Evolutionary conservation across 805 yeast genomes (phyloP).

Genomic region (Ogataea angusta): DNA sequence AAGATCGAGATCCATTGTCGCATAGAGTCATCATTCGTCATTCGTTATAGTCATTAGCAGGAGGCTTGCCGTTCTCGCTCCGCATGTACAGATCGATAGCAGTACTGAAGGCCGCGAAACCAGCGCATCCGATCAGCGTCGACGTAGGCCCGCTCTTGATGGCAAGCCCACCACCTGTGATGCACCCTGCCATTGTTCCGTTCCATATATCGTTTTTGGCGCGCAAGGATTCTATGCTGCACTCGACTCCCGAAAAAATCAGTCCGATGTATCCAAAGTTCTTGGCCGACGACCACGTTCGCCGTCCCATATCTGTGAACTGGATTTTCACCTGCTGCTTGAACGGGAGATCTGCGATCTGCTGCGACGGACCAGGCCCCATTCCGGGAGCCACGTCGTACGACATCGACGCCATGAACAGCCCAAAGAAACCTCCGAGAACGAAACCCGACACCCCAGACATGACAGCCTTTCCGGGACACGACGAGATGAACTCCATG

Average conservation of each 20-base stretch:
- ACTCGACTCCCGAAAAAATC: conserved; percentile 89
- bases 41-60: conserved; percentile 80
- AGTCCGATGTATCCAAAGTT: conserved; percentile 92
- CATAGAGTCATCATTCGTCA: conserved; percentile 25
- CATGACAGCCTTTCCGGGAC: conserved; percentile 91
- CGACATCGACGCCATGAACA: conserved; percentile 89
- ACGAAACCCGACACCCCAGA: conserved; percentile 94
- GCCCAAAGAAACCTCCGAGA: conserved; percentile 92
- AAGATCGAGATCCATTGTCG: conserved; percentile 25
- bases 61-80: conserved; percentile 80
- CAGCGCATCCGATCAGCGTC: conserved; percentile 90
- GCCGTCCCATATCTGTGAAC: conserved; percentile 85
- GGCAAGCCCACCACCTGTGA: conserved; percentile 96
- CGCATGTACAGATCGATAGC: conserved; percentile 86
- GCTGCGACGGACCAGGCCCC: conserved; percentile 38
- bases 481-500: conserved; percentile 82
- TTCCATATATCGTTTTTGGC: conserved; percentile 92
- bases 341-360: conserved; percentile 80
- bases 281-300: conserved; percentile 87
- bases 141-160: conserved; percentile 92
- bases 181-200: conserved; percentile 90
- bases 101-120: conserved; percentile 92
- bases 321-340: conserved; percentile 90
- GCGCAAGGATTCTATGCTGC: conserved; percentile 78
- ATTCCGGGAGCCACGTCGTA: conserved; percentile 76